These are phyloP conservation scores for Begonia loranthoides DNA, from an alignment of 306 rosid genomes.

Conservation along the genomic window DNA sequence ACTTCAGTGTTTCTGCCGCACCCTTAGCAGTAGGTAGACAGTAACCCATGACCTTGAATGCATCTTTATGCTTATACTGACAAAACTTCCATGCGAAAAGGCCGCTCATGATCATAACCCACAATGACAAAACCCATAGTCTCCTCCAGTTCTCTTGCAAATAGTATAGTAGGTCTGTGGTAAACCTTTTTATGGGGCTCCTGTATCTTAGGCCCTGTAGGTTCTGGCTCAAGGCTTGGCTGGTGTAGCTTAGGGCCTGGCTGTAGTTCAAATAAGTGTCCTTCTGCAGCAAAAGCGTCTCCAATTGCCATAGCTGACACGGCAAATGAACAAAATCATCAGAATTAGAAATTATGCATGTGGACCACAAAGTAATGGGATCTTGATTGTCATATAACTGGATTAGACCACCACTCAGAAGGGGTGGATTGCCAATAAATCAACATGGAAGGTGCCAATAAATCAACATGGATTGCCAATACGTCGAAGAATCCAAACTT, in stretches of 20 bases:
- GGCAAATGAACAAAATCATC: conserved; percentile 18
- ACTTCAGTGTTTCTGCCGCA: conserved; percentile 79
- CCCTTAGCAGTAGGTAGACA: conserved; percentile 90
- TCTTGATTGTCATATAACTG: conserved; percentile 11
- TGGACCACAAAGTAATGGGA: conserved; percentile 3
- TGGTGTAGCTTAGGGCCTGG: conserved; percentile 95
- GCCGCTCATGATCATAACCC: conserved; percentile 62
- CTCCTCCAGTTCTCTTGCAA: conserved; percentile 93
- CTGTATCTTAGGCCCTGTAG: conserved; percentile 72
- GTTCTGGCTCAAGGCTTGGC: conserved; percentile 98
- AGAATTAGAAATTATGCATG: conserved; percentile 12
- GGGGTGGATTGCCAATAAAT: no score
- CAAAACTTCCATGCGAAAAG: conserved; percentile 79
- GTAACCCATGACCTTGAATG: conserved; percentile 64
- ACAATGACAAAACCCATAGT: conserved; percentile 68
- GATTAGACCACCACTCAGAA: conserved; percentile 1
- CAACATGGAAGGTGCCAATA: no score
- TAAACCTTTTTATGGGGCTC: conserved; percentile 57
- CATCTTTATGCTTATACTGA: conserved; percentile 50
- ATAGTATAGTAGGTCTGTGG: conserved; percentile 53
- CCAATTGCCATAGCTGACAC: conserved; percentile 90
- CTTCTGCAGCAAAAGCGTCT: conserved; percentile 83
- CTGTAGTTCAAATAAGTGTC: conserved; percentile 93
- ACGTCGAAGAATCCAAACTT: no score
- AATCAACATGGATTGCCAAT: no score